Percentiles rank a stretch among this genome's conserved stretches.
Conservation (phyloP, 129 eudicot genomes). For the Arctium minus region DNA sequence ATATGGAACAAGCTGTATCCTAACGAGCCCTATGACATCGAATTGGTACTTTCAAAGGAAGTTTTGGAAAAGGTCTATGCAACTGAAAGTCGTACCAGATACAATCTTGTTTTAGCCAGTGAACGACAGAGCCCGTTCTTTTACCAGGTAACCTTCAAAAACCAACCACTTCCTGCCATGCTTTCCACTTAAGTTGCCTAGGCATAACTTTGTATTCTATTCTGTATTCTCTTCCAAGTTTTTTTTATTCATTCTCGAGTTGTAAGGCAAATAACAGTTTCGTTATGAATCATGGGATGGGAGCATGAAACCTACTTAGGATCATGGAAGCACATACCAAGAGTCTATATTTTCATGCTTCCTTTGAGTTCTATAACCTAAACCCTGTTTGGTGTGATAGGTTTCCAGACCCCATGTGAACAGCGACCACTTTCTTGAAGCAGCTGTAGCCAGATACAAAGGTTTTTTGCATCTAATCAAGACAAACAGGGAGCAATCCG, state of each 20-base stretch:
- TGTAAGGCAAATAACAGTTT: too few relatives aligned
- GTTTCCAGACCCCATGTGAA: slow-evolving; percentile 72
- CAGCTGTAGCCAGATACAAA: slow-evolving; percentile 89
- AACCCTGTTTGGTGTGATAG: slow-evolving; percentile 28
- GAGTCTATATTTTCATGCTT: background rate
- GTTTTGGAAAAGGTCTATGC: background rate
- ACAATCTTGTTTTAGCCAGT: slow-evolving; percentile 69
- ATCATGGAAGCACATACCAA: background rate
- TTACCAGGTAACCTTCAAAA: slow-evolving; percentile 57
- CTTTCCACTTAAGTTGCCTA: too few relatives aligned
- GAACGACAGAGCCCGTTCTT: slow-evolving; percentile 74
- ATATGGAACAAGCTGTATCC: slow-evolving; percentile 67
- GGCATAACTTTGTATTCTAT: background rate
- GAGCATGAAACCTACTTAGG: too few relatives aligned
- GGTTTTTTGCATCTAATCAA: slow-evolving; percentile 84
- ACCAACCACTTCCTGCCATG: background rate
- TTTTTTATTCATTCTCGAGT: too few relatives aligned
- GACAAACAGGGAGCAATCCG: slow-evolving; percentile 64
- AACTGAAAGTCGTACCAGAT: slow-evolving; percentile 47
- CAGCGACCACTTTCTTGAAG: slow-evolving; percentile 54
- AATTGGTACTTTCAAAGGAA: slow-evolving; percentile 19
- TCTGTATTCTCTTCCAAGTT: too few relatives aligned
- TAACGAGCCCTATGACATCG: slow-evolving; percentile 55
- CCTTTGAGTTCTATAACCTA: background rate
- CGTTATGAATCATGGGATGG: too few relatives aligned